These are phyloP conservation scores for Hypomyces perniciosus DNA, from an alignment of 2,329 filamentous ascomycete genomes.

Conservation along the genomic window DNA sequence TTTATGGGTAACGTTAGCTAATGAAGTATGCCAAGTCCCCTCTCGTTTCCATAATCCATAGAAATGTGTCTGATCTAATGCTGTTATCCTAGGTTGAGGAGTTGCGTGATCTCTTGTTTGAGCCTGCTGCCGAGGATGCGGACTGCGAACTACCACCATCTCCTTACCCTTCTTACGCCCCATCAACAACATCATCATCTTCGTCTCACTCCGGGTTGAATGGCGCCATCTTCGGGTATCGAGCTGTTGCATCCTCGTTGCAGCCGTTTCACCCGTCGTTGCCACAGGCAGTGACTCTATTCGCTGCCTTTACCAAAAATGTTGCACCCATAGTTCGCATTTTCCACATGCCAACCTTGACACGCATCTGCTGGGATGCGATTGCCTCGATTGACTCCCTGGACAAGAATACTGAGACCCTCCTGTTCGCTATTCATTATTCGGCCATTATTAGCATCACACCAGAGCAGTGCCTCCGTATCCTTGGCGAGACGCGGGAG, in stretches of 20 bases:
- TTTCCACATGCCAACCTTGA: slow-evolving; percentile 25
- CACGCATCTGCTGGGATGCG: slow-evolving; percentile 20
- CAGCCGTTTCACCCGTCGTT: neutral
- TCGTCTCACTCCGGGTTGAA: neutral
- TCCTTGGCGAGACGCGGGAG: slow-evolving; percentile 4
- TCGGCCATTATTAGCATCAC: slow-evolving; percentile 8
- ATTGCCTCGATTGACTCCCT: slow-evolving; percentile 15
- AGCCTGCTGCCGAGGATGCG: neutral
- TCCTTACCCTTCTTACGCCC: neutral
- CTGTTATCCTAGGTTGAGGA: neutral
- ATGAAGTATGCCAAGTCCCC: slow-evolving; percentile 16
- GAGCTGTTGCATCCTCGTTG: neutral
- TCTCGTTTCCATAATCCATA: neutral
- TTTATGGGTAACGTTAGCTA: slow-evolving; percentile 13
- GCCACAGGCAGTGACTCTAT: neutral
- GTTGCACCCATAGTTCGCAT: slow-evolving; percentile 22
- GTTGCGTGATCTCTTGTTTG: neutral
- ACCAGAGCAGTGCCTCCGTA: slow-evolving; percentile 4
- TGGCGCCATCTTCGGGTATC: neutral
- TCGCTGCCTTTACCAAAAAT: slow-evolving; percentile 20
- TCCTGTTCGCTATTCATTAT: slow-evolving; percentile 15
- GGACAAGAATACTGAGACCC: slow-evolving; percentile 17
- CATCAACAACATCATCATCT: neutral
- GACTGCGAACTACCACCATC: neutral
- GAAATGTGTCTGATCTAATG: neutral